Base-by-base conservation (phyloP, 495 filamentous ascomycete genomes). In the Penicillium maclennaniae region DNA sequence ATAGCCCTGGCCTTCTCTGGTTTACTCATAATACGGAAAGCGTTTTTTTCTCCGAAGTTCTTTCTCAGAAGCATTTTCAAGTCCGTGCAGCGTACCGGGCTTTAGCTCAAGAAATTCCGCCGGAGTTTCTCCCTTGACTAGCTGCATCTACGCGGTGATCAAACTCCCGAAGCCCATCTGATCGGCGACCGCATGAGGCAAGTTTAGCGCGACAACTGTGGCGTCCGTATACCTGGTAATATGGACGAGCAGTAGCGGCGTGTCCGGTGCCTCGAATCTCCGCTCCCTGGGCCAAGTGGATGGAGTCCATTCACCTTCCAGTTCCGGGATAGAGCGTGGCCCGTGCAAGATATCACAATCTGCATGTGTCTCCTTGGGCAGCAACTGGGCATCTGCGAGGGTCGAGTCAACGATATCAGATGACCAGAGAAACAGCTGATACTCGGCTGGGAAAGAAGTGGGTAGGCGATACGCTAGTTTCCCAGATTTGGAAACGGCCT, bases 231-330 rank as follows among this genome's bases (percentile, higher is more conserved):
- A 47, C 16, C 25, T 38, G 12, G 45, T 47, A 19, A 47, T 38
- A 36, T 38, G 45, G n/a, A 47, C 45, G 25, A 47, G 36, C 14
- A 47, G 45, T 7, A 47, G 20, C 15, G 45, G 45, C 23, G 12
- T 21, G 20, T 37, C 20, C 5, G 45, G 17, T 14, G 10, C 9
- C 45, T 38, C 45, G 19, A 15, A 38, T 37, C 16, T 47, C 19
- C 45, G 19, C 25, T 47, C 45, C 8, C 8, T 36, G 7, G 45
- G 45, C 45, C 45, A 47, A 20, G 5, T 47, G 31, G 45, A 38
- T 1, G 45, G 45, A 20, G 34, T 47, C 45, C 45, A 47, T 36
- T 12, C 28, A 14, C 19, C 37, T 23, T 47, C 45, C 28, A 47
- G 34, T 12, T 47, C 31, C 8, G 20, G 45, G 20, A 47, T 47